phyloP scores from a whole-genome alignment of 164 flowering plant species.

The Kingdonia uniflora region DNA sequence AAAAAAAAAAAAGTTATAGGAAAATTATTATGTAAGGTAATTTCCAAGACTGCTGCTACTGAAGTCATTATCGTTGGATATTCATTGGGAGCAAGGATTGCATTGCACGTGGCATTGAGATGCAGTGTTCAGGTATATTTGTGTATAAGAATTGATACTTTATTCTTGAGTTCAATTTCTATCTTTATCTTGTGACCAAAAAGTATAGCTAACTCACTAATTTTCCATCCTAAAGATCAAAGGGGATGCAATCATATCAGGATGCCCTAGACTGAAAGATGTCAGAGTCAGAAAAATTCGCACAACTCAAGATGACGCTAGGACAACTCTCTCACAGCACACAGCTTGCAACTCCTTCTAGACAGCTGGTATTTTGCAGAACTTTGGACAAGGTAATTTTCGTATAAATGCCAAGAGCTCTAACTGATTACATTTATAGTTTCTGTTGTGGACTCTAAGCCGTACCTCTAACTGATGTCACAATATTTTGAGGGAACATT shows the following conservation, averaged over 20 bases:
- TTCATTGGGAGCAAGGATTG: constrained; percentile 96
- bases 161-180: neutral
- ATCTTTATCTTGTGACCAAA: no score
- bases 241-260: constrained; percentile 77
- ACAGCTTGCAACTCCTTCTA: constrained; percentile 56
- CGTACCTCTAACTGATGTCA: no score
- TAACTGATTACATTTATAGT: no score
- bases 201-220: constrained; percentile 2
- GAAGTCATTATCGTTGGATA: constrained; percentile 74
- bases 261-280: constrained; percentile 85
- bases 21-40: constrained; percentile 35
- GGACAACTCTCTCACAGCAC: constrained; percentile 33
- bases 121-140: constrained; percentile 41
- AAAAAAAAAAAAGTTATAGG: no score
- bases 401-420: no score
- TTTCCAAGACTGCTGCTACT: constrained; percentile 29
- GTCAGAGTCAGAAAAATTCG: constrained; percentile 35
- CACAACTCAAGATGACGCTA: constrained; percentile 58
- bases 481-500: no score
- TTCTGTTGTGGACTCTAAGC: no score
- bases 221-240: constrained; percentile 27
- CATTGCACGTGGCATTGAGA: constrained; percentile 67
- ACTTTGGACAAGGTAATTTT: constrained; percentile 85
- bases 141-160: constrained; percentile 2
- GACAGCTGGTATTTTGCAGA: constrained; percentile 66